A percentile compares a stretch with the other conserved stretches of the same genome.
Conservation (phyloP, 805 yeast species). For the Wickerhamomyces silvicola region DNA sequence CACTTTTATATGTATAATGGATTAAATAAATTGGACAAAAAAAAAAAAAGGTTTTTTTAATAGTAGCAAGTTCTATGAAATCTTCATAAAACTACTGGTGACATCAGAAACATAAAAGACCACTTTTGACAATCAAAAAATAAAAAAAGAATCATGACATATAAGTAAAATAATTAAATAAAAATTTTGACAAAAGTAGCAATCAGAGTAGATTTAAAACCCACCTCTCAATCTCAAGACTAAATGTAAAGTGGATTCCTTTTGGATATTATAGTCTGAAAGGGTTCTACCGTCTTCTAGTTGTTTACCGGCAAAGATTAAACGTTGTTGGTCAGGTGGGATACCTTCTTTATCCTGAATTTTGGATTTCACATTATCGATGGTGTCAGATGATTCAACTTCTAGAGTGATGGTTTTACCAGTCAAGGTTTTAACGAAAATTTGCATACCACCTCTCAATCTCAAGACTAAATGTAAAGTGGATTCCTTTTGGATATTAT, state of each 20-base stretch:
- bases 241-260: constrained; percentile 64
- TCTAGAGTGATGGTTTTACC: constrained; percentile 69
- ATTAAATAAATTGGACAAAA: neutral
- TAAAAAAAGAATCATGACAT: no score
- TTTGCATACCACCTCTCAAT: constrained; percentile 85
- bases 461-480: constrained; percentile 78
- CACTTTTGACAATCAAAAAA: no score
- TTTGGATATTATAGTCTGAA: constrained; percentile 68
- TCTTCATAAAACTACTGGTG: no score
- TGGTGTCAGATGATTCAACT: constrained; percentile 90
- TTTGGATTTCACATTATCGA: constrained; percentile 55
- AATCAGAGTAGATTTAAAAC: constrained; percentile 80
- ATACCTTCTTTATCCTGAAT: constrained; percentile 69
- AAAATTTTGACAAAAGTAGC: constrained; percentile 95
- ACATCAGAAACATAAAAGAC: no score
- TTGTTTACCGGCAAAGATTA: constrained; percentile 68
- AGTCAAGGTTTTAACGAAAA: constrained; percentile 54
- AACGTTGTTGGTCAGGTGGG: constrained; percentile 68
- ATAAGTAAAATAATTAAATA: no score
- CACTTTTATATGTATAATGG: neutral
- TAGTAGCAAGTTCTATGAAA: no score
- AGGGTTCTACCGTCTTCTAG: constrained; percentile 66
- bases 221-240: constrained; percentile 75
- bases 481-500: constrained; percentile 93
- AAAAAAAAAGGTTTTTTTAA: constrained; percentile 25